Conservation (phyloP, 371 early-diverging fungal species). For the Basidiobolus meristosporus region DNA sequence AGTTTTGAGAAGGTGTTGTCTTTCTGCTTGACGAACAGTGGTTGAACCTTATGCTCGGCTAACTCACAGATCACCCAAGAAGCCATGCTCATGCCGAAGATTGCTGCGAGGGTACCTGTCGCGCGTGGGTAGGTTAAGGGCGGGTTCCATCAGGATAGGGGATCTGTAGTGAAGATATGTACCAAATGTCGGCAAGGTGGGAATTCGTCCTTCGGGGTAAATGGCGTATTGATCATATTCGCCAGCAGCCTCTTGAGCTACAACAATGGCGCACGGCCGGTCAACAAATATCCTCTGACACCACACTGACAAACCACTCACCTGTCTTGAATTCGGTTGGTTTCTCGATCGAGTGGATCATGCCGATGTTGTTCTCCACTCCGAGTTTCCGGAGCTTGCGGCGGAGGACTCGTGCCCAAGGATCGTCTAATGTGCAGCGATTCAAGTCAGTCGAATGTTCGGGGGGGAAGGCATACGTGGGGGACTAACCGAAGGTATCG, state of each 20-base stretch:
- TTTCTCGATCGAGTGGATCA: conserved; percentile 85
- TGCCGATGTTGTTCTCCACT: conserved; percentile 53
- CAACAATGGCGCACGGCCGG: too few relatives aligned
- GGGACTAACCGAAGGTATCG: conserved; percentile 52
- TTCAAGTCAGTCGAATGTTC: neutral
- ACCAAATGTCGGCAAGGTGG: conserved; percentile 70
- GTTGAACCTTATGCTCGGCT: conserved; percentile 59
- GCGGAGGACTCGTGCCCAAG: conserved; percentile 69
- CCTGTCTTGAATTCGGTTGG: conserved; percentile 50
- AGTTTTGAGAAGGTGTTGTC: conserved; percentile 45
- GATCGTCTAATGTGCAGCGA: conserved; percentile 70
- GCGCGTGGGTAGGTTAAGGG: too few relatives aligned
- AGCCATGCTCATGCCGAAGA: conserved; percentile 85
- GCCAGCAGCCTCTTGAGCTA: conserved; percentile 55
- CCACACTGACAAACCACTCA: too few relatives aligned
- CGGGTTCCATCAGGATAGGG: too few relatives aligned
- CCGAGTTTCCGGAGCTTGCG: conserved; percentile 42
- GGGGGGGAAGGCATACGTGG: neutral
- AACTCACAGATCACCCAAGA: conserved; percentile 60
- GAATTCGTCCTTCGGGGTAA: conserved; percentile 70
- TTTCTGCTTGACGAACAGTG: conserved; percentile 61
- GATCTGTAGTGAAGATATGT: too few relatives aligned
- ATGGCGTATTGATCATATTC: conserved; percentile 76
- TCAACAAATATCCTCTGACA: too few relatives aligned
- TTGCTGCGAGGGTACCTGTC: conserved; percentile 71